These are phyloP conservation scores for Lactifluus volemus DNA, from an alignment of 768 basidiomycete genomes.

Conservation along the genomic window DNA sequence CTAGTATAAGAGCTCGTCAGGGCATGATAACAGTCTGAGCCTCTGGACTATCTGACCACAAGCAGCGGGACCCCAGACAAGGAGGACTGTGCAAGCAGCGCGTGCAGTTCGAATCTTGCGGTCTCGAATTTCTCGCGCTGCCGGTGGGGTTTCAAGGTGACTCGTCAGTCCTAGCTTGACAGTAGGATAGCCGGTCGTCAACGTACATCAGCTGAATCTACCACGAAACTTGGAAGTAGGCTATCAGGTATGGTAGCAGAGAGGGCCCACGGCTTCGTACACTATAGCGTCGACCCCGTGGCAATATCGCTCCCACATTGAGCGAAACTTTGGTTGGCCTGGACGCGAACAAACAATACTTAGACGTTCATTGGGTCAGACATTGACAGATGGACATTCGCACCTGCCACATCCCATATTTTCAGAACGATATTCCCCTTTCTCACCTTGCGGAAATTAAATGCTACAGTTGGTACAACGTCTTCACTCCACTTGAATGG, in stretches of 20 bases:
- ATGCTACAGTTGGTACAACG: slow-evolving; percentile 92
- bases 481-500: slow-evolving; percentile 79
- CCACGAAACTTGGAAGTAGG: slow-evolving; percentile 62
- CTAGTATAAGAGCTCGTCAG: slow-evolving; percentile 29
- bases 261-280: slow-evolving; percentile 35
- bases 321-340: slow-evolving; percentile 90
- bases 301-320: slow-evolving; percentile 95
- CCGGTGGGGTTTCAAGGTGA: background rate
- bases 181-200: background rate
- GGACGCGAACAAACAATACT: background rate
- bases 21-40: background rate
- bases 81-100: slow-evolving; percentile 57
- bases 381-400: slow-evolving; percentile 19
- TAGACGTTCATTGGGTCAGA: background rate
- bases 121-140: slow-evolving; percentile 78
- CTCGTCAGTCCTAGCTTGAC: background rate
- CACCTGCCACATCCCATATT: slow-evolving; percentile 93
- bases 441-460: slow-evolving; percentile 80
- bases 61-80: slow-evolving; percentile 70
- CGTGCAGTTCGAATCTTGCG: slow-evolving; percentile 77
- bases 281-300: slow-evolving; percentile 88
- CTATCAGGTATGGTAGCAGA: background rate
- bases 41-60: slow-evolving; percentile 64
- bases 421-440: slow-evolving; percentile 89
- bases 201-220: slow-evolving; percentile 82